phyloP scores from a whole-genome alignment of 2,329 filamentous ascomycete genomes.

The Epichloe brachyelytri region DNA sequence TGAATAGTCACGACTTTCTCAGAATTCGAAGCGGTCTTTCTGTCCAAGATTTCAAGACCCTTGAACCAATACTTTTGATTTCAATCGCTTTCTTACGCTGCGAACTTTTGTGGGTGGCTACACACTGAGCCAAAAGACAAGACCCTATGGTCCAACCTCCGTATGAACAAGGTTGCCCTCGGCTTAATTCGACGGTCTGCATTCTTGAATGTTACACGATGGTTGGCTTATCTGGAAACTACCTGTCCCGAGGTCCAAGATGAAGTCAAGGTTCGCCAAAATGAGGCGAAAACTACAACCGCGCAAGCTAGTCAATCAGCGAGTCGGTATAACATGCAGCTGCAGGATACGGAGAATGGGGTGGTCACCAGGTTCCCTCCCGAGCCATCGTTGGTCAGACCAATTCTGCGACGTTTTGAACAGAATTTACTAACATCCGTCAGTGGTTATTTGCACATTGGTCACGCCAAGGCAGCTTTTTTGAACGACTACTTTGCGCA shows the following conservation, averaged over 20 bases:
- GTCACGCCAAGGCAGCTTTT: slow-evolving; percentile 76
- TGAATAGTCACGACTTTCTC: too few relatives aligned
- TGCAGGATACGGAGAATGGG: slow-evolving; percentile 66
- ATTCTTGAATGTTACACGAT: slow-evolving; percentile 1
- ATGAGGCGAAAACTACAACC: background rate
- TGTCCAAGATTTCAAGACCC: too few relatives aligned
- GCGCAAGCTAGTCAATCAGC: background rate
- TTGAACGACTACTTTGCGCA: slow-evolving; percentile 92
- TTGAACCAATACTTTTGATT: too few relatives aligned
- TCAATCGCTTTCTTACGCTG: background rate
- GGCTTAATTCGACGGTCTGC: background rate
- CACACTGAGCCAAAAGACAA: background rate
- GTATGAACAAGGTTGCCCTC: slow-evolving; percentile 1
- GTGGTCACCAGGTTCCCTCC: slow-evolving; percentile 79
- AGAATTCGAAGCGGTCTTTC: too few relatives aligned
- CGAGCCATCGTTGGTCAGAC: slow-evolving; percentile 49
- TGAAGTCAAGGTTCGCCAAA: background rate
- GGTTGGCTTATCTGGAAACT: background rate
- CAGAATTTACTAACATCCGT: background rate
- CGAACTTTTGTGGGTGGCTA: slow-evolving; percentile 1
- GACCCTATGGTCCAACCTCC: background rate
- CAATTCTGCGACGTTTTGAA: too few relatives aligned
- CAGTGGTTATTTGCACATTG: slow-evolving; percentile 70
- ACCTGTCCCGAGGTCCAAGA: background rate
- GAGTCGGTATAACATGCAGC: slow-evolving; percentile 54